phyloP scores from a whole-genome alignment of 2,329 filamentous ascomycete species.

The Chrysoporthe deuterocubensis region DNA sequence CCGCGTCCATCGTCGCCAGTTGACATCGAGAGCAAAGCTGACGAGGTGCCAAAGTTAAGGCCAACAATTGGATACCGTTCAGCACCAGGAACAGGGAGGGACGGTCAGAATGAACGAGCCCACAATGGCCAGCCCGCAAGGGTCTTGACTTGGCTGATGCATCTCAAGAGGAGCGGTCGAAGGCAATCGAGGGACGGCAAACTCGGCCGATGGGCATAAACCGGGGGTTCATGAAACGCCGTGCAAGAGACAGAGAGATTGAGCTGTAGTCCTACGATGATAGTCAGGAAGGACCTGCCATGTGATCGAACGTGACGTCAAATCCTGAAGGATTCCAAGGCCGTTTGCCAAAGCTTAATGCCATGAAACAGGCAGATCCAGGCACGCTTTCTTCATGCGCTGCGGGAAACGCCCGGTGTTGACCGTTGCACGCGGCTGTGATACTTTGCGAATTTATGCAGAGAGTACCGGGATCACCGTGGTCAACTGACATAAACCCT shows the following conservation, averaged over 20 bases:
- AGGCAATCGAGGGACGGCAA: conserved; percentile 10
- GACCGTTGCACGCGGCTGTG: neutral
- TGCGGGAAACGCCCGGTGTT: conserved; percentile 15
- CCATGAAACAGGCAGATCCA: conserved; percentile 19
- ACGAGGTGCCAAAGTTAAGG: conserved; percentile 2
- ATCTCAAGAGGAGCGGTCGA: conserved; percentile 9
- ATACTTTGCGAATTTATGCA: conserved; percentile 20
- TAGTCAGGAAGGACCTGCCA: conserved; percentile 19
- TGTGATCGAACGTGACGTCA: conserved; percentile 18
- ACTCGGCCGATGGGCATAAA: conserved; percentile 18
- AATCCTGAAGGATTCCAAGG: conserved; percentile 2
- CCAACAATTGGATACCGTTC: conserved; percentile 16
- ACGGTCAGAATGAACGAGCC: conserved; percentile 4
- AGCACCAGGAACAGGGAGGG: conserved; percentile 10
- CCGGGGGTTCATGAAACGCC: conserved; percentile 4
- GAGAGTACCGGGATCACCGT: conserved; percentile 15
- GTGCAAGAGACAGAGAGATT: conserved; percentile 16
- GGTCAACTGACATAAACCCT: neutral
- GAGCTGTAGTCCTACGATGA: conserved; percentile 8
- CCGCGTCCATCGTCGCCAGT: neutral
- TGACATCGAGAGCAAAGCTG: conserved; percentile 13
- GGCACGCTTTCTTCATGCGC: conserved; percentile 19
- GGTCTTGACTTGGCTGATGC: conserved; percentile 17
- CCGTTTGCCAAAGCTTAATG: neutral
- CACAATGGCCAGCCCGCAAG: conserved; percentile 3